Conservation (phyloP, 2,329 filamentous ascomycete species). For the Aspergillus puulaauensis region DNA sequence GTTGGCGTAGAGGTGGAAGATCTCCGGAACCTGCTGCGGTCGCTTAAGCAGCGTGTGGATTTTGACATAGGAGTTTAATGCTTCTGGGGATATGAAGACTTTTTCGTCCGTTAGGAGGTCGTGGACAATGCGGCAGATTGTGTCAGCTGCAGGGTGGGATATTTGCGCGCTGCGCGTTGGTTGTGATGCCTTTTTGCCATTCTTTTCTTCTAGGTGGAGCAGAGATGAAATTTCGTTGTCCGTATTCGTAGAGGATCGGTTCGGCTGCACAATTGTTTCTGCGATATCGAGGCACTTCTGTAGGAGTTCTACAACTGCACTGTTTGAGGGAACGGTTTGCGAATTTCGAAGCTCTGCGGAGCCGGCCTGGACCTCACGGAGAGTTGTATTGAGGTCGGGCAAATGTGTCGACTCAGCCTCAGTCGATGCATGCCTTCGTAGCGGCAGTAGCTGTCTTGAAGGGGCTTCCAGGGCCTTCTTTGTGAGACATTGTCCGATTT, state of each 20-base stretch:
- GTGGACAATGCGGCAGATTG: slow-evolving; percentile 61
- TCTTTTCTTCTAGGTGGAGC: slow-evolving; percentile 42
- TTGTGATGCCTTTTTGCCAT: slow-evolving; percentile 23
- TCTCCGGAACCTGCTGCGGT: slow-evolving; percentile 73
- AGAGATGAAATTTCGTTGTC: slow-evolving; percentile 42
- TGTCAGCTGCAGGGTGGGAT: slow-evolving; percentile 38
- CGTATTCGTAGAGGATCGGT: slow-evolving; percentile 23
- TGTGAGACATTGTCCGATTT: slow-evolving; percentile 20
- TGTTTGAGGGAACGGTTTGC: slow-evolving; percentile 34
- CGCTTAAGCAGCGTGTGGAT: slow-evolving; percentile 72
- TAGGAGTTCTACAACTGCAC: slow-evolving; percentile 34
- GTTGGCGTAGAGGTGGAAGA: slow-evolving; percentile 77
- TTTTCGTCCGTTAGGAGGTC: slow-evolving; percentile 70
- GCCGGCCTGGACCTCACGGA: slow-evolving; percentile 33
- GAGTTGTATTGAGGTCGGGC: slow-evolving; percentile 20
- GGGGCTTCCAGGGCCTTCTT: slow-evolving; percentile 9
- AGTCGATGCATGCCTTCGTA: slow-evolving; percentile 20
- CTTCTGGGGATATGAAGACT: slow-evolving; percentile 73
- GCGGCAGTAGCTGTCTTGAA: slow-evolving; percentile 1
- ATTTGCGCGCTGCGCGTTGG: slow-evolving; percentile 29
- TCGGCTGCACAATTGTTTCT: slow-evolving; percentile 28
- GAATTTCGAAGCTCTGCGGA: slow-evolving; percentile 29
- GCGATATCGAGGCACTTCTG: slow-evolving; percentile 35
- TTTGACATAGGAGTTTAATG: slow-evolving; percentile 73
- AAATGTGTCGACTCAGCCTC: slow-evolving; percentile 4